Evolutionary conservation across 371 early-diverging fungal genomes (phyloP).

Genomic region (Thermomucor indicae-seudaticae): DNA sequence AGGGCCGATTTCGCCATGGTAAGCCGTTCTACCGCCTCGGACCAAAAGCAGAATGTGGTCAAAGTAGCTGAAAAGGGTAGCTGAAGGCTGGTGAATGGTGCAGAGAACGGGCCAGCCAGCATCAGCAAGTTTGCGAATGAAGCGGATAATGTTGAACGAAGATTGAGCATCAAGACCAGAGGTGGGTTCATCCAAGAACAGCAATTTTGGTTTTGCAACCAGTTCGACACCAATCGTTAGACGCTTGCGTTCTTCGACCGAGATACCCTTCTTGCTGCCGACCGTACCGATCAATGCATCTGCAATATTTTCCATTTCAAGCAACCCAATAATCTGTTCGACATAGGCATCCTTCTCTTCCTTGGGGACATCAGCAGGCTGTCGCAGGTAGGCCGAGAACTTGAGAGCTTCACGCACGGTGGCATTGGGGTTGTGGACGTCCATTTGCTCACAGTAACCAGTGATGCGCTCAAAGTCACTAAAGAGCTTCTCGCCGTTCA

Average conservation of each 20-base stretch:
- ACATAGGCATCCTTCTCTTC: constrained; percentile 65
- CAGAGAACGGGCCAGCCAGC: constrained; percentile 69
- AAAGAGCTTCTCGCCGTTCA: constrained; percentile 54
- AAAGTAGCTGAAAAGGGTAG: constrained; percentile 77
- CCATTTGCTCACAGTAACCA: constrained; percentile 83
- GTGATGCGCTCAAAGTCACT: constrained; percentile 68
- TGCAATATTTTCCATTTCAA: constrained; percentile 62
- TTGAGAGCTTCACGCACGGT: constrained; percentile 69
- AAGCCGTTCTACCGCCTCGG: constrained; percentile 75
- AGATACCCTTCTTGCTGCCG: constrained; percentile 57
- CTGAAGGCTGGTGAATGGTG: constrained; percentile 87
- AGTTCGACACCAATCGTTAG: constrained; percentile 70
- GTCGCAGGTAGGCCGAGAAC: constrained; percentile 71
- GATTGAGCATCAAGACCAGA: constrained; percentile 73
- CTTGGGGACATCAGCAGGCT: constrained; percentile 55
- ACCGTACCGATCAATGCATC: constrained; percentile 60
- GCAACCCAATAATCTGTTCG: constrained; percentile 61
- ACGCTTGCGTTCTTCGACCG: constrained; percentile 65
- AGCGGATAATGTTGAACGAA: constrained; percentile 70
- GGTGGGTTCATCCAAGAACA: constrained; percentile 88
- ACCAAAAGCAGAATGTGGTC: constrained; percentile 77
- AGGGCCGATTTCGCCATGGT: constrained; percentile 72
- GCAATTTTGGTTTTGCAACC: constrained; percentile 70
- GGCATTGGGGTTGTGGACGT: constrained; percentile 65
- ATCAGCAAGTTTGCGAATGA: constrained; percentile 69